Evolutionary conservation across 805 yeast genomes (phyloP), one percentile per base, ranked within the genome.

Genomic region (Sungouiella blattae): DNA sequence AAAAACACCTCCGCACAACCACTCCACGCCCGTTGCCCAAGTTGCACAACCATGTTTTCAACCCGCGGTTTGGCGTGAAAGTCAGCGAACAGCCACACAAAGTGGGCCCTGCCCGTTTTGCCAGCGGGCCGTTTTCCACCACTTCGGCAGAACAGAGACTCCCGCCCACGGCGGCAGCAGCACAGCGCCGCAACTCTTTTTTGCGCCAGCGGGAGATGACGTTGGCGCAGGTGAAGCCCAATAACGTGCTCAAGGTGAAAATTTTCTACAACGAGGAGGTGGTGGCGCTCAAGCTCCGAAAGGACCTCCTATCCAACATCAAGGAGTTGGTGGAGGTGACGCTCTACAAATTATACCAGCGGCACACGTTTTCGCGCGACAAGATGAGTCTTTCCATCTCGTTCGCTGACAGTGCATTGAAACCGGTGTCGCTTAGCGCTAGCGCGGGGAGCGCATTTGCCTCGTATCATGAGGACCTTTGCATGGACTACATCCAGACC

Each of bases 401-500:
- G 15, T 49, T 49, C 17, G 33, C 29, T 11, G 44, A 49, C 24
- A 35, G 33, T 24, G 28, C 37, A 21, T 30, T 45, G 17, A 24
- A 30, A 11, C 35, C 36, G 16, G 38, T 46, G 25, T 32, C 22
- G n/a, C 43, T 39, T 15, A 27, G 44, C 4, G 34, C 35, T 4
- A 28, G 30, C 11, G 44, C 31, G 6, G 34, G 27, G 32, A 29
- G 31, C 4, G 22, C 24, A 12, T 21, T 24, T 11, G 30, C 12
- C 24, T 11, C 23, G 18, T 12, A 29, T 24, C 29, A 37, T 5
- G 39, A 45, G 13, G 47, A 39, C 4, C 35, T 52, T 18, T 33
- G 50, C 18, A 37, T 50, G 44, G 61, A 57, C 32, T 57, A 57
- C 32, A 39, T 58, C 15, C 39, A 36, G 37, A 31, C 39, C 17